A percentile compares a stretch with the other conserved stretches of the same genome.
These are phyloP conservation scores for Polytrichum formosum DNA, from an alignment of 225 moss, liverwort and hornwort species.

Conservation along the genomic window DNA sequence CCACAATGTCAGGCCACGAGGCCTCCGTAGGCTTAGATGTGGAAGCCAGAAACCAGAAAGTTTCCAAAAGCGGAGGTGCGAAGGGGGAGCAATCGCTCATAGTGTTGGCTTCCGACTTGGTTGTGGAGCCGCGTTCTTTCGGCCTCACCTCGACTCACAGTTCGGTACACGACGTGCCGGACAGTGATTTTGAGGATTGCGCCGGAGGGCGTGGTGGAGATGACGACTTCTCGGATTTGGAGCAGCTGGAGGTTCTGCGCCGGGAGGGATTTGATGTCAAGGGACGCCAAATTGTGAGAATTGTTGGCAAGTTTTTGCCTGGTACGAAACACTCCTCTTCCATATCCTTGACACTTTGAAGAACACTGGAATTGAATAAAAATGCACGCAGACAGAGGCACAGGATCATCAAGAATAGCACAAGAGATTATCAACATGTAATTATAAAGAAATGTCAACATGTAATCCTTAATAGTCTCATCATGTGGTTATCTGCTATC, in stretches of 20 bases:
- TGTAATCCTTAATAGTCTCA: no score
- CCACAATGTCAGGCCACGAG: not conserved
- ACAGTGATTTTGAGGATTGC: conserved; percentile 11
- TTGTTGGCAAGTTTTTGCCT: conserved; percentile 63
- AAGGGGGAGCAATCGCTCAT: conserved; percentile 14
- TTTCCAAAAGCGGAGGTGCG: not conserved
- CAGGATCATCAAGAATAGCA: no score
- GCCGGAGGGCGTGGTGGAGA: conserved; percentile 11
- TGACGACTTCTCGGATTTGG: conserved; percentile 52
- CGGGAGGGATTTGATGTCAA: conserved; percentile 40
- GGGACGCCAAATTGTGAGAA: conserved; percentile 43
- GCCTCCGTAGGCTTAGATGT: not conserved
- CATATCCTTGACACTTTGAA: not conserved
- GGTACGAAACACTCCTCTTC: conserved; percentile 20
- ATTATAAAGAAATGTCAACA: no score
- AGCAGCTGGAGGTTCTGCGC: conserved; percentile 51
- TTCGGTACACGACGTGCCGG: conserved; percentile 6
- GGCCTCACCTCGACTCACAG: conserved; percentile 8
- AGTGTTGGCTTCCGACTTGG: conserved; percentile 54
- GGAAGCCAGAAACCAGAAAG: not conserved
- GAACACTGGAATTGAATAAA: not conserved
- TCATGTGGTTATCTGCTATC: no score
- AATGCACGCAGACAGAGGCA: no score
- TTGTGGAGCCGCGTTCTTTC: conserved; percentile 33
- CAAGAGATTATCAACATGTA: no score